Evolutionary conservation across 148 eudicot species (phyloP).

Genomic region (Rhododendron vialii): DNA sequence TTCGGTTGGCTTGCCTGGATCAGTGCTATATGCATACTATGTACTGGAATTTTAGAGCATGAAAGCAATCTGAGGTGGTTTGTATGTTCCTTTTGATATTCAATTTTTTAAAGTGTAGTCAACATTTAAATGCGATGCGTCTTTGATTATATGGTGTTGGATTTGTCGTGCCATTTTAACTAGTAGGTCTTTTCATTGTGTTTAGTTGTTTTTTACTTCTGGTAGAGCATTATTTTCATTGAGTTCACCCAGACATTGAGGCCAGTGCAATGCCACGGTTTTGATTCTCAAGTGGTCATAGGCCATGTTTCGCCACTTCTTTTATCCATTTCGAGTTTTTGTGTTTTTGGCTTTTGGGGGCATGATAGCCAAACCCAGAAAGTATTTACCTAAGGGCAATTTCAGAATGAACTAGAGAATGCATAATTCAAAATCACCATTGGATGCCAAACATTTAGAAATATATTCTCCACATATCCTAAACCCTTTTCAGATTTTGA

Average conservation of each 20-base stretch:
- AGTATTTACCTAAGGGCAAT: too few species aligned
- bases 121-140: not conserved
- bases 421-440: too few species aligned
- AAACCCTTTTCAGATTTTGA: too few species aligned
- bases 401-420: too few species aligned
- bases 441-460: too few species aligned
- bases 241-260: not conserved
- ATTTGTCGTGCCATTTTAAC: not conserved
- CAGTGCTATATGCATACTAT: not conserved
- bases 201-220: not conserved
- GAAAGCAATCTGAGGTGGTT: not conserved
- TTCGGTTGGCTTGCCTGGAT: not conserved
- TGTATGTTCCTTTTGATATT: not conserved
- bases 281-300: not conserved
- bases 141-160: not conserved
- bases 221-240: not conserved
- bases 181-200: not conserved
- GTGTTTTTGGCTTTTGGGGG: too few species aligned
- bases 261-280: not conserved
- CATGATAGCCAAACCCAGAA: too few species aligned
- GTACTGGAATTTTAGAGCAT: not conserved
- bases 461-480: too few species aligned
- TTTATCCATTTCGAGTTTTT: too few species aligned
- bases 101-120: not conserved
- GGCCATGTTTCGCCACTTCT: too few species aligned